Conservation (phyloP, 805 yeast species). For the Sugiyamaella americana region DNA sequence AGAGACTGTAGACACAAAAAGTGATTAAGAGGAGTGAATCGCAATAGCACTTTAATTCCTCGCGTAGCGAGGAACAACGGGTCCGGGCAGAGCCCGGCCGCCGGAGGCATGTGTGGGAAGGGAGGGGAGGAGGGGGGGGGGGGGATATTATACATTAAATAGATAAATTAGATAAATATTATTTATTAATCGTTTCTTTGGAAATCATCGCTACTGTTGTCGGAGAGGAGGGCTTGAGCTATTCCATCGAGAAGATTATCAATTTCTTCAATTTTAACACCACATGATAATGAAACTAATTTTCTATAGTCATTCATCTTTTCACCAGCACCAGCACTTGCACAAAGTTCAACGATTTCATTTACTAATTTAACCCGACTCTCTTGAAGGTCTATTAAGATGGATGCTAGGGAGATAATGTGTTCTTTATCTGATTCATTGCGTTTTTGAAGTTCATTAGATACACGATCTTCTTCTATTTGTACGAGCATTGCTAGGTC, state of each 20-base stretch:
- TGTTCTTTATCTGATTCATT: constrained; percentile 9
- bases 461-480: constrained; percentile 41
- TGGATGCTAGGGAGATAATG: constrained; percentile 28
- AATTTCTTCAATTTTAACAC: constrained; percentile 70
- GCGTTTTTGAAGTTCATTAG: constrained; percentile 21
- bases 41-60: too few relatives aligned
- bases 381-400: constrained; percentile 38
- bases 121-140: too few relatives aligned
- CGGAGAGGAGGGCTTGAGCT: constrained; percentile 29
- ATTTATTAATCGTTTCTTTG: background rate
- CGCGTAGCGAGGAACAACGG: too few relatives aligned
- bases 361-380: constrained; percentile 38
- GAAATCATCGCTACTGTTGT: background rate
- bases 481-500: constrained; percentile 54
- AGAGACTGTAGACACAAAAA: too few relatives aligned
- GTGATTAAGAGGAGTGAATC: too few relatives aligned
- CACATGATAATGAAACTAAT: constrained; percentile 71
- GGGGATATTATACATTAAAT: background rate
- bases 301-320: constrained; percentile 76
- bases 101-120: too few relatives aligned
- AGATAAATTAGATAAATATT: background rate
- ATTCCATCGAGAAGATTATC: constrained; percentile 79
- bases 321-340: constrained; percentile 41
- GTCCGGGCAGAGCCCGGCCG: too few relatives aligned
- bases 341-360: constrained; percentile 45